These are phyloP conservation scores for Penicillium canescens DNA, from an alignment of 495 filamentous ascomycete species.

Conservation along the genomic window DNA sequence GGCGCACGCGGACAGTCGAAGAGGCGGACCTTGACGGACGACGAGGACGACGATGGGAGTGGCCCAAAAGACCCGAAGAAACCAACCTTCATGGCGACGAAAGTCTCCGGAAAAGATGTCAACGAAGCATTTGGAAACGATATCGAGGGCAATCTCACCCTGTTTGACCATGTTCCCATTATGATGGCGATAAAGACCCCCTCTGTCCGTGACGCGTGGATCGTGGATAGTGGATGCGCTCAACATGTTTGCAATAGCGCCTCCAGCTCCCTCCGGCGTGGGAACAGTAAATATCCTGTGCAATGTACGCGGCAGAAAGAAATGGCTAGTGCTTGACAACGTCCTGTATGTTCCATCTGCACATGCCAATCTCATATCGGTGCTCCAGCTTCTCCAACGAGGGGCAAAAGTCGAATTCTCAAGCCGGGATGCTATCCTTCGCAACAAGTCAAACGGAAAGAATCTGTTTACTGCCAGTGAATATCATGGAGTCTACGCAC, in stretches of 20 bases:
- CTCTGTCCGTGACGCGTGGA: conserved; percentile 14
- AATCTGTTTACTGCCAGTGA: conserved; percentile 15
- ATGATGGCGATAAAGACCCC: conserved; percentile 13
- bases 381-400: conserved; percentile 15
- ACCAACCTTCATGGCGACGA: conserved; percentile 14
- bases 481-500: conserved; percentile 16
- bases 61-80: conserved; percentile 10
- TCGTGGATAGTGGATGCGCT: conserved; percentile 17
- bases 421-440: conserved; percentile 4
- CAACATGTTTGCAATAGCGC: conserved; percentile 13
- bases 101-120: conserved; percentile 9
- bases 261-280: conserved; percentile 8
- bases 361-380: conserved; percentile 12
- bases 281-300: conserved; percentile 8
- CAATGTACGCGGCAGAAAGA: conserved; percentile 14
- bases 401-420: conserved; percentile 15
- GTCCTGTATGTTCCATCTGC: conserved; percentile 12
- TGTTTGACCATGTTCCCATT: conserved; percentile 7
- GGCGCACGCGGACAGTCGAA: conserved; percentile 11
- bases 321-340: conserved; percentile 15
- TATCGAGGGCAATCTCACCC: conserved; percentile 10
- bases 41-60: conserved; percentile 11
- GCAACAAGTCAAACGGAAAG: conserved; percentile 11
- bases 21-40: conserved; percentile 8
- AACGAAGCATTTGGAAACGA: conserved; percentile 12